Evolutionary conservation across 345 rosid genomes (phyloP).

Genomic region (Euphorbia lathyris): DNA sequence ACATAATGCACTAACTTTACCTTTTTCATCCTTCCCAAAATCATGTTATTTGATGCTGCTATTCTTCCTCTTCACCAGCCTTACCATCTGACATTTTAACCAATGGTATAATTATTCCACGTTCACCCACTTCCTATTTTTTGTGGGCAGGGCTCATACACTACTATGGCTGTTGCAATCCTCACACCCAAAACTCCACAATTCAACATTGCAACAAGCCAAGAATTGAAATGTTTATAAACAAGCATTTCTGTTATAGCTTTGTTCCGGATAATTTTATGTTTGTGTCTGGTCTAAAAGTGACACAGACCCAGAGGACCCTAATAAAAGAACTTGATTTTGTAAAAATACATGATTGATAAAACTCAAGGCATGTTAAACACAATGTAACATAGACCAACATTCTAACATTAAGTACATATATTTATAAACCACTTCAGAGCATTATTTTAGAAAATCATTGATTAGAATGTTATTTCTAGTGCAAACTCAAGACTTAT

Average conservation of each 20-base stretch:
- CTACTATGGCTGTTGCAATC: constrained; percentile 66
- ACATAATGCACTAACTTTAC: constrained; percentile 48
- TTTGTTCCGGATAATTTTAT: too few relatives aligned
- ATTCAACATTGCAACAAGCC: constrained; percentile 47
- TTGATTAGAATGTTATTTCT: too few relatives aligned
- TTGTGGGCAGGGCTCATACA: constrained; percentile 48
- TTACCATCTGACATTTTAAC: constrained; percentile 83
- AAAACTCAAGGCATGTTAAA: too few relatives aligned
- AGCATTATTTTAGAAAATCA: too few relatives aligned
- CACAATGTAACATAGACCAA: too few relatives aligned
- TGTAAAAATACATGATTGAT: too few relatives aligned
- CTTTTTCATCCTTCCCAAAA: constrained; percentile 58
- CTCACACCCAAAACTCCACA: constrained; percentile 69
- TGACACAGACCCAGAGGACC: too few relatives aligned
- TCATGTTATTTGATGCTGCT: constrained; percentile 65
- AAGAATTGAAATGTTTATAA: constrained; percentile 52
- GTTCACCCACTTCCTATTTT: constrained; percentile 65
- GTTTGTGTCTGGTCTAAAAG: too few relatives aligned
- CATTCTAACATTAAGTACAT: too few relatives aligned
- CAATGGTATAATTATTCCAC: constrained; percentile 52
- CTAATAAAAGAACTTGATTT: too few relatives aligned
- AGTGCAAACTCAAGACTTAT: too few relatives aligned
- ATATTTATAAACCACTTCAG: too few relatives aligned
- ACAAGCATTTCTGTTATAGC: constrained; percentile 60
- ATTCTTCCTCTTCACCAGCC: constrained; percentile 76